These are phyloP conservation scores for Saccharomyces hybrid DNA, from an alignment of 1,139 yeast genomes.

Conservation along the genomic window DNA sequence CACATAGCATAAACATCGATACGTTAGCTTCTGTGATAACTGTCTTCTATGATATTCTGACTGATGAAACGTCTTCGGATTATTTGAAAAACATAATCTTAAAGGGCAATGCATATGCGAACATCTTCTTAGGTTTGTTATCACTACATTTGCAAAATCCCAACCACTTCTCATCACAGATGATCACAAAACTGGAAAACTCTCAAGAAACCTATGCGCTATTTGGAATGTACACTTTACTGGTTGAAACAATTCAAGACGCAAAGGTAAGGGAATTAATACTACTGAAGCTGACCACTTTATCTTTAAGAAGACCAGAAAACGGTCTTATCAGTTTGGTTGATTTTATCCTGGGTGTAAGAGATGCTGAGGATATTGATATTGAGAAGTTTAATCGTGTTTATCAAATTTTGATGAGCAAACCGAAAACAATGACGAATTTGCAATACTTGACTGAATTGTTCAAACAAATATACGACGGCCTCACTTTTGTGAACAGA, in stretches of 20 bases:
- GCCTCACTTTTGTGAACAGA: constrained; percentile 52
- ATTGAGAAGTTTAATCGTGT: constrained; percentile 59
- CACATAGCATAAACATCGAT: constrained; percentile 6
- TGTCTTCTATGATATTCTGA: constrained; percentile 11
- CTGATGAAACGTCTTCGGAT: constrained; percentile 5
- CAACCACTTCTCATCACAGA: not conserved
- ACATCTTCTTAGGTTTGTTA: not conserved
- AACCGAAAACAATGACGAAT: constrained; percentile 47
- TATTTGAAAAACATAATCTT: constrained; percentile 46
- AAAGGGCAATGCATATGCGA: constrained; percentile 69
- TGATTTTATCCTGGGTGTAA: constrained; percentile 68
- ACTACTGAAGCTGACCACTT: constrained; percentile 40
- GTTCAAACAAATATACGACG: constrained; percentile 51
- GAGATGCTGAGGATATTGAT: constrained; percentile 63
- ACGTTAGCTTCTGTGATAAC: constrained; percentile 13
- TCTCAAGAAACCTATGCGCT: constrained; percentile 56
- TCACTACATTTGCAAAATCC: not conserved
- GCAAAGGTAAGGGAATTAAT: constrained; percentile 40
- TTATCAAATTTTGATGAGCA: constrained; percentile 50
- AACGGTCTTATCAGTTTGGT: constrained; percentile 68
- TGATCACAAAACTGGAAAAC: constrained; percentile 31
- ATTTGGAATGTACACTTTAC: constrained; percentile 46
- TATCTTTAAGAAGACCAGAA: constrained; percentile 48
- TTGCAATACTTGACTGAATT: constrained; percentile 47
- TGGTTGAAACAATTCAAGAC: constrained; percentile 41